Base-by-base conservation (phyloP, 2,329 filamentous ascomycete species). In the Leptographium flavum region DNA sequence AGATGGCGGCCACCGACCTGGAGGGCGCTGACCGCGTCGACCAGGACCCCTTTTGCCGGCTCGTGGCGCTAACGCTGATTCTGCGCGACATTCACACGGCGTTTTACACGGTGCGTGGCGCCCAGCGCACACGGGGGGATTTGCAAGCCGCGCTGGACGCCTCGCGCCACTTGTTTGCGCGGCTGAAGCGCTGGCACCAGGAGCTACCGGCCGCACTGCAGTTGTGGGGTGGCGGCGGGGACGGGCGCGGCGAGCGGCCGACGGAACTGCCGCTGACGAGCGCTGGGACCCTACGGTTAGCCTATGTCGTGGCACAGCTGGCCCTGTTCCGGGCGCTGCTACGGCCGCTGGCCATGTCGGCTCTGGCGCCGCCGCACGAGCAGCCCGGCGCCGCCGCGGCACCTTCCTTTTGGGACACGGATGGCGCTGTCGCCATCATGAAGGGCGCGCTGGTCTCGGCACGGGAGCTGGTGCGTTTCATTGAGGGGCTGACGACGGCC, bases 281-380 rank as follows among this genome's bases (percentile, higher is more conserved):
- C 13, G 22, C 19, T 7, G 35, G 35, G 11, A 37, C 35, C 11
- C 35, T 37, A 14, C 40, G 40, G 42, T 14, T 48, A 3, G 42
- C 46, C 14, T 48, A 41, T n/a, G 39, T 45, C 8, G 31, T 39
- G 11, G 33, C 43, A 2, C 43, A 45, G 23, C 38, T 45, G 15
- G 43, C 43, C n/a, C 28, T 45, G 15, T 45, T 45, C 38, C 43
- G 43, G 13, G 43, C 43, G 7, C 30, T 45, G 21, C 19, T 45
- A 11, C 37, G 43, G 6, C 43, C 43, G 19, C 27, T 45, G 28
- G 39, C 43, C 13, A 45, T 45, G 43, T 35, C 31, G 13, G 23
- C 22, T 10, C 17, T 39, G 15, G 21, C 40, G 14, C 30, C 38
- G 3, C 41, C 22, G 32, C 21, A 13, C 6, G 21, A 33, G 23